phyloP scores from a whole-genome alignment of 192 early-diverging fungal genomes.

The Podila verticillata region DNA sequence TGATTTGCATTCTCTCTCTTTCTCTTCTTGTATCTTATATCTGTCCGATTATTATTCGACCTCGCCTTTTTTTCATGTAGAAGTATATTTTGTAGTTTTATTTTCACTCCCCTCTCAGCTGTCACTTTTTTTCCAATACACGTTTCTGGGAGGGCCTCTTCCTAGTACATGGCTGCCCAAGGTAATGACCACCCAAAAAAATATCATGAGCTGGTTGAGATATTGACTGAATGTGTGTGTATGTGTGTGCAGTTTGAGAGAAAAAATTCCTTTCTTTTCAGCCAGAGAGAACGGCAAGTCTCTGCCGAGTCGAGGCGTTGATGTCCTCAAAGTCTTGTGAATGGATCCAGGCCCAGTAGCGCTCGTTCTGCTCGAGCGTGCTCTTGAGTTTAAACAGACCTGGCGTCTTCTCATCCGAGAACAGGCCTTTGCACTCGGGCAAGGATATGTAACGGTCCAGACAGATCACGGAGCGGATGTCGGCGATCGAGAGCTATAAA shows the following conservation, averaged over 20 bases:
- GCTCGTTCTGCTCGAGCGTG: conserved; percentile 6
- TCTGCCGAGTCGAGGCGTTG: conserved; percentile 27
- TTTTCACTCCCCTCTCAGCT: not conserved
- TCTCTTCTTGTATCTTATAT: conserved; percentile 4
- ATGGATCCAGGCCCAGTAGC: conserved; percentile 22
- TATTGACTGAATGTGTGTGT: not conserved
- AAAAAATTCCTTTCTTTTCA: too few relatives aligned
- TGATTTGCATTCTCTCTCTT: not conserved
- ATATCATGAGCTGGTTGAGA: not conserved
- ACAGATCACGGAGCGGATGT: conserved; percentile 31
- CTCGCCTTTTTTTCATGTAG: conserved; percentile 12
- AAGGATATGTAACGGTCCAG: conserved; percentile 35
- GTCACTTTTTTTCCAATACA: too few relatives aligned
- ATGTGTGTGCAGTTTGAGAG: too few relatives aligned
- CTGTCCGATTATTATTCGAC: not conserved
- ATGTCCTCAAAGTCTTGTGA: conserved; percentile 37
- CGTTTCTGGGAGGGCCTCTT: too few relatives aligned
- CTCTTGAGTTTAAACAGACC: conserved; percentile 22
- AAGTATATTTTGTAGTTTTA: not conserved
- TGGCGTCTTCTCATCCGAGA: conserved; percentile 14
- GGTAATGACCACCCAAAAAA: too few relatives aligned
- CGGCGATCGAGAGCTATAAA: conserved; percentile 26
- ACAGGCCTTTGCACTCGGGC: conserved; percentile 31
- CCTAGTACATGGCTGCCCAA: too few relatives aligned
- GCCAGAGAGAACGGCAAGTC: conserved; percentile 32